Conservation (phyloP, 805 yeast genomes). For the Kuraishia molischiana region DNA sequence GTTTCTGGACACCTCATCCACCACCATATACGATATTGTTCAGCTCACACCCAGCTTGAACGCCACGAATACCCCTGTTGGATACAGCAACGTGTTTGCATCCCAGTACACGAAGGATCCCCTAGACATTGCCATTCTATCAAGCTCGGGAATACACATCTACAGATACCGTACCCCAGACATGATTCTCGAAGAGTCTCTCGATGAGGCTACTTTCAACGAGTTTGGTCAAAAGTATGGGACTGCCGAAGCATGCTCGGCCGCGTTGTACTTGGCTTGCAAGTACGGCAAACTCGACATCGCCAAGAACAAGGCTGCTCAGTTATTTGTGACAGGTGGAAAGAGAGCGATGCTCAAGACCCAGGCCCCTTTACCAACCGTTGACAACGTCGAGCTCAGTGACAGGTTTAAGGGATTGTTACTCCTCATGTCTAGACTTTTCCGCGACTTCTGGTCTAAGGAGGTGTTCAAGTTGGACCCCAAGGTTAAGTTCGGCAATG, state of each 20-base stretch:
- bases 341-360: conserved; percentile 34
- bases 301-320: conserved; percentile 35
- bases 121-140: conserved; percentile 70
- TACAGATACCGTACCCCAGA: conserved; percentile 77
- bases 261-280: conserved; percentile 78
- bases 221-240: conserved; percentile 76
- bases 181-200: conserved; percentile 53
- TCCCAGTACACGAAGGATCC: conserved; percentile 68
- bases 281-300: conserved; percentile 52
- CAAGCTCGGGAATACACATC: conserved; percentile 67
- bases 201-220: conserved; percentile 56
- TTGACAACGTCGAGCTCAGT: conserved; percentile 77
- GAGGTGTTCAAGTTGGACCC: conserved; percentile 44
- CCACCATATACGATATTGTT: conserved; percentile 61
- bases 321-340: conserved; percentile 44
- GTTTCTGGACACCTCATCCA: conserved; percentile 44
- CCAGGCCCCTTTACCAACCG: conserved; percentile 22
- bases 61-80: conserved; percentile 67
- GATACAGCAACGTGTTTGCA: conserved; percentile 80
- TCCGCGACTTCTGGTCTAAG: conserved; percentile 70
- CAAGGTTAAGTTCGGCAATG: conserved; percentile 21
- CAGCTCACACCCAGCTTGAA: conserved; percentile 62
- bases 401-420: conserved; percentile 88
- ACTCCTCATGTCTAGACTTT: conserved; percentile 64
- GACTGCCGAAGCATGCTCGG: conserved; percentile 80